These are phyloP conservation scores for Basipetospora chlamydospora DNA, from an alignment of 2,329 filamentous ascomycete species.

Conservation along the genomic window DNA sequence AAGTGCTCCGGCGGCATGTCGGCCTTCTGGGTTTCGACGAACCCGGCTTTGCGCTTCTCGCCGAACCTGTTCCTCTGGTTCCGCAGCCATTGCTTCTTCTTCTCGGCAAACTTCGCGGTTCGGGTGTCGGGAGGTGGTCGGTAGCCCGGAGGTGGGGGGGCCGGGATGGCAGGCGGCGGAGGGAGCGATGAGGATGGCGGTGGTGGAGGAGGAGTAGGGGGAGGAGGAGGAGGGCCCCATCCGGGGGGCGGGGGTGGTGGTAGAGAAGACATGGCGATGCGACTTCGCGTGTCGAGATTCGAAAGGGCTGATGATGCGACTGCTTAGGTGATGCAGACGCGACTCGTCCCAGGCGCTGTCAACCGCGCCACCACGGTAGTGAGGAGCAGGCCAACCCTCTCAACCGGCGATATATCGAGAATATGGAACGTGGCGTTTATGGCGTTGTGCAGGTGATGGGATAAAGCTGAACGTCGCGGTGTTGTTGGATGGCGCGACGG, in stretches of 20 bases:
- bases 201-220: constrained; percentile 39
- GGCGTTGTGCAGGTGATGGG: neutral
- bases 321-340: neutral
- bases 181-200: constrained; percentile 41
- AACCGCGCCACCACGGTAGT: constrained; percentile 4
- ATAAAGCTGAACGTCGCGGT: constrained; percentile 2
- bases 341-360: constrained; percentile 3
- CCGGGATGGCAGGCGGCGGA: constrained; percentile 39
- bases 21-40: constrained; percentile 94
- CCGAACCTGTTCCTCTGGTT: constrained; percentile 84
- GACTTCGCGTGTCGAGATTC: neutral
- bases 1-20: constrained; percentile 98
- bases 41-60: constrained; percentile 92
- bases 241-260: constrained; percentile 42
- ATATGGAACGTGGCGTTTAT: neutral
- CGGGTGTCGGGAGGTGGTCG: constrained; percentile 68
- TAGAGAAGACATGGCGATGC: constrained; percentile 32
- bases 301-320: constrained; percentile 5
- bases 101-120: constrained; percentile 88
- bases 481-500: constrained; percentile 6
- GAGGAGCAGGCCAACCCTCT: neutral
- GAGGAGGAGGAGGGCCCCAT: constrained; percentile 34
- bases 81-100: constrained; percentile 98
- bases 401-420: neutral
- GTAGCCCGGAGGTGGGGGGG: constrained; percentile 77